Evolutionary conservation across 331 rosid genomes (phyloP), one percentile per base, ranked within the genome.

Genomic region (Ulmus americana): DNA sequence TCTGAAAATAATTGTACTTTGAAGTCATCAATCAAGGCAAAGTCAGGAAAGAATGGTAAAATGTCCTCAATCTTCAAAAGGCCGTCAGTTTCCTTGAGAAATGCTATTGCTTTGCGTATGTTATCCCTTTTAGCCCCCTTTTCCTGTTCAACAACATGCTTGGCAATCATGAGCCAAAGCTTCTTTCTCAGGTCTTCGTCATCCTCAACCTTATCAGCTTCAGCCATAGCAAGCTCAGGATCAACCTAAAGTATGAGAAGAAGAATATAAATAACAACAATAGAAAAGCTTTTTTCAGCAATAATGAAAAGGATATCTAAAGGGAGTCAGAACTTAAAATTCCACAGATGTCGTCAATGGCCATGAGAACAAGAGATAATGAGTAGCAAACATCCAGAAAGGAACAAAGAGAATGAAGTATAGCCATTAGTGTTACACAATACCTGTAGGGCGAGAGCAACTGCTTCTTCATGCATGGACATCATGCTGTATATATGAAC

Each of bases 401-500:
- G 35, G 35, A 39, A 51, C 49, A 13, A 47, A 48, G 0, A 7
- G 45, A 46, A 20, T 55, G 41, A 11, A 9, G 46, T 2, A 68
- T 28, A 68, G 15, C 61, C 54, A 63, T 4, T 50, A 63, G 74
- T 57, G 70, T 65, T 53, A 65, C 43, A 63, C 5, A 14, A 74
- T 65, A 89, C 98, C 97, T 87, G 97, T 43, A 92, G 84, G 69
- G 97, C 95, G 77, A 92, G 97, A 53, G 98, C 98, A 82, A 92
- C 98, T 55, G 95, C 95, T 84, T 92, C 98, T 81, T 92, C 98
- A 75, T 92, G 97, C 98, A 92, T 92, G 64, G 95, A 86, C 95
- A 92, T 89, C 98, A 89, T 89, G 79, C 98, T 89, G 80, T 89
- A 92, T 80, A 92, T 92, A 83, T 92, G 98, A 72, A 92, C 94